Percentiles rank a stretch among this genome's conserved stretches.
Evolutionary conservation across 1,139 yeast genomes (phyloP).

Genomic region (Magnusiomyces magnusii): DNA sequence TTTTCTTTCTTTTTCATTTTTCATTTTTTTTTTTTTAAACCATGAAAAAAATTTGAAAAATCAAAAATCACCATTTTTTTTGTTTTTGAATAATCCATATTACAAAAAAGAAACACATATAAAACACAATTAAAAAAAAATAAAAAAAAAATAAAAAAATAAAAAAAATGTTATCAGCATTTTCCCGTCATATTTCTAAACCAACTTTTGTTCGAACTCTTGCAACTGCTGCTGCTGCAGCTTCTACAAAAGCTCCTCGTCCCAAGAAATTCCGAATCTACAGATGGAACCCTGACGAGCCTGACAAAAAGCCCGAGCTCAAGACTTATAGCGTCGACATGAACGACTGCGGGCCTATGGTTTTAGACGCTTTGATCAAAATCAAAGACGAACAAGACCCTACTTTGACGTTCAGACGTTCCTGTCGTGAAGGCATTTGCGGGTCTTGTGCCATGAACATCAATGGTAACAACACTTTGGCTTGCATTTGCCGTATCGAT

Average conservation of each 20-base stretch:
- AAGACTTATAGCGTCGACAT: slow-evolving; percentile 78
- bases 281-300: slow-evolving; percentile 98
- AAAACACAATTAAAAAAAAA: too few relatives aligned
- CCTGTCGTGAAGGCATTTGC: slow-evolving; percentile 99
- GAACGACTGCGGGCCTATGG: slow-evolving; percentile 96
- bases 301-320: slow-evolving; percentile 85
- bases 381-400: slow-evolving; percentile 96
- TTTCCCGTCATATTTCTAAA: too few relatives aligned
- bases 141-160: too few relatives aligned
- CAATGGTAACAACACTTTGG: slow-evolving; percentile 94
- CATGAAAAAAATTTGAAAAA: too few relatives aligned
- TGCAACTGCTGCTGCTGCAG: slow-evolving; percentile 18
- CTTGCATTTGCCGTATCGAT: slow-evolving; percentile 93
- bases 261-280: slow-evolving; percentile 83
- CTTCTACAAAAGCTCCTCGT: slow-evolving; percentile 38
- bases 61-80: too few relatives aligned
- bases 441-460: slow-evolving; percentile 99
- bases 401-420: slow-evolving; percentile 91
- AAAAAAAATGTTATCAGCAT: too few relatives aligned
- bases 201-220: slow-evolving; percentile 15
- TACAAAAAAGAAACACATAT: too few relatives aligned
- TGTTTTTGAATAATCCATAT: too few relatives aligned
- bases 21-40: not conserved
- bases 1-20: not conserved
- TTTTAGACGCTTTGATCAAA: slow-evolving; percentile 87